Conservation (phyloP, 805 yeast species). For the Wickerhamiella cacticola region DNA sequence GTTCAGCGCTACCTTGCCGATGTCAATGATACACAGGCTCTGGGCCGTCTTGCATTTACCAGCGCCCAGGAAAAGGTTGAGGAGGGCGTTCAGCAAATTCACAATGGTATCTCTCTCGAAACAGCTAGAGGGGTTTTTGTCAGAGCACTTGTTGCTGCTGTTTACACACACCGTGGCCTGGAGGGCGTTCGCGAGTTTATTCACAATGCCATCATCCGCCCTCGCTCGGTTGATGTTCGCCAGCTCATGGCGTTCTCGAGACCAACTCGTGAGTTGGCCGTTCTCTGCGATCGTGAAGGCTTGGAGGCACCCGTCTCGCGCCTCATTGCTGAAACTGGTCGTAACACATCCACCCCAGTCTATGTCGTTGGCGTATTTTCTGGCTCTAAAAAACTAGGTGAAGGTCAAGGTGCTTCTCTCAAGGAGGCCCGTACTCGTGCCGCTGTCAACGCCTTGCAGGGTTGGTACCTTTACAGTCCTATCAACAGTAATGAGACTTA, state of each 20-base stretch:
- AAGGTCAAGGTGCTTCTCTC: slow-evolving; percentile 84
- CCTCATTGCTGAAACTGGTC: slow-evolving; percentile 86
- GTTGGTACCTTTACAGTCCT: slow-evolving; percentile 88
- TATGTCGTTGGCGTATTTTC: slow-evolving; percentile 85
- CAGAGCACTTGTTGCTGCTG: slow-evolving; percentile 71
- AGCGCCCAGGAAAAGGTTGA: slow-evolving; percentile 16
- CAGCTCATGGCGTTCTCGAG: slow-evolving; percentile 68
- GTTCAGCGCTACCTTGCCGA: slow-evolving; percentile 55
- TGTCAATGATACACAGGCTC: slow-evolving; percentile 52
- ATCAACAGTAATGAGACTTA: slow-evolving; percentile 30
- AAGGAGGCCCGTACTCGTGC: slow-evolving; percentile 89
- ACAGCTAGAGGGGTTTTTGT: slow-evolving; percentile 52
- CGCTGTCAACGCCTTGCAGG: slow-evolving; percentile 77
- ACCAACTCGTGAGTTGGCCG: slow-evolving; percentile 74
- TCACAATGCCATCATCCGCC: slow-evolving; percentile 50
- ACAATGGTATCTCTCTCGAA: slow-evolving; percentile 14
- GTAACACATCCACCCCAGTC: slow-evolving; percentile 70
- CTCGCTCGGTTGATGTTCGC: slow-evolving; percentile 68
- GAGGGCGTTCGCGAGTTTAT: slow-evolving; percentile 57
- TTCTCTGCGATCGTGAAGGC: slow-evolving; percentile 62
- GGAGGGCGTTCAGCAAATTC: slow-evolving; percentile 9
- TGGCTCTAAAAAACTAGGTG: slow-evolving; percentile 75
- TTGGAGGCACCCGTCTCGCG: slow-evolving; percentile 67
- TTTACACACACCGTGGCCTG: slow-evolving; percentile 62
- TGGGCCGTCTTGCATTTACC: slow-evolving; percentile 37